A percentile compares a stretch with the other conserved stretches of the same genome.
phyloP scores from a whole-genome alignment of 148 eudicot species.

The Chenopodium formosanum region DNA sequence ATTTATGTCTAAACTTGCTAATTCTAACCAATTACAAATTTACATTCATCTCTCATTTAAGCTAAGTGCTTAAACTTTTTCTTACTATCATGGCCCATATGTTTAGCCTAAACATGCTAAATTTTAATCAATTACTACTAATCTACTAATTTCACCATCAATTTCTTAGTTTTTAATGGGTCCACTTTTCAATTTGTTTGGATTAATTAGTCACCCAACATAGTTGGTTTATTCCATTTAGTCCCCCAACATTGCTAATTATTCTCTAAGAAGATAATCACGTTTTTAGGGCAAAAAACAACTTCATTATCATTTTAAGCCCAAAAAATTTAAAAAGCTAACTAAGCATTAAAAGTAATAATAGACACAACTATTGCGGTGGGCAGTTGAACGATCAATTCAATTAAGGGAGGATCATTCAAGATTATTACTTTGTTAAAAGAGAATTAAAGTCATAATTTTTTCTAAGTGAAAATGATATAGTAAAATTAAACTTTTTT shows the following conservation, averaged over 20 bases:
- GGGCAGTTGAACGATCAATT: constrained; percentile 24
- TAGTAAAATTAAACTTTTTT: background rate
- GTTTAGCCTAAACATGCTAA: constrained; percentile 14
- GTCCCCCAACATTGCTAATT: constrained; percentile 9
- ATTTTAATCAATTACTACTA: background rate
- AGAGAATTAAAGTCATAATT: background rate
- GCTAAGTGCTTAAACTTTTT: constrained; percentile 2
- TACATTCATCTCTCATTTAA: background rate
- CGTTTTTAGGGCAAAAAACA: background rate
- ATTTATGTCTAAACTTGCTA: no score
- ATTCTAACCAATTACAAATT: background rate
- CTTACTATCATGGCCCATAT: background rate
- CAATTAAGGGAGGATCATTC: constrained; percentile 1
- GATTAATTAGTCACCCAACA: background rate
- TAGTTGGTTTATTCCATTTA: background rate
- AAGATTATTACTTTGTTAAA: constrained; percentile 6
- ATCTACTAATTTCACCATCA: no score
- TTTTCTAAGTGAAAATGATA: background rate
- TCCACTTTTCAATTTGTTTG: no score
- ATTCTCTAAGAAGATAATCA: constrained; percentile 24
- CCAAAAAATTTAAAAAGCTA: background rate
- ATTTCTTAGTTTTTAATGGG: no score
- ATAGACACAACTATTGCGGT: background rate
- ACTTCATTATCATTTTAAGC: constrained; percentile 26
- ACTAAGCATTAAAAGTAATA: background rate